Conservation (phyloP, 306 rosid species). For the Vigna reflexopilosa region DNA sequence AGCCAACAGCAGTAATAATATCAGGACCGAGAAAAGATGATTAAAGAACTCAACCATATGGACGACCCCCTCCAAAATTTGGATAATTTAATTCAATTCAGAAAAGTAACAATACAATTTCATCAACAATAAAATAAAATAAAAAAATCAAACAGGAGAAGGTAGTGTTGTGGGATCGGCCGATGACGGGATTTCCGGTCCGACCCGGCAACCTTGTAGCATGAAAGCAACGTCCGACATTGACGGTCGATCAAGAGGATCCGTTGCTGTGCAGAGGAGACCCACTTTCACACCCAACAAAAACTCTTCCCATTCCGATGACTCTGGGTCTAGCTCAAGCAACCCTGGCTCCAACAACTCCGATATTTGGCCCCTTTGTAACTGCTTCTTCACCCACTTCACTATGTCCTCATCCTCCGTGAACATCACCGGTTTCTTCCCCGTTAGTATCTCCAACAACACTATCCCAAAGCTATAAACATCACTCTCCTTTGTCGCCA, state of each 20-base stretch:
- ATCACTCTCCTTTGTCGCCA: slow-evolving; percentile 71
- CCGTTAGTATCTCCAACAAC: slow-evolving; percentile 77
- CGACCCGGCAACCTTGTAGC: slow-evolving; percentile 93
- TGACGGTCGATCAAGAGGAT: slow-evolving; percentile 85
- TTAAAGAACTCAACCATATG: not conserved
- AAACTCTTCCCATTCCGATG: slow-evolving; percentile 92
- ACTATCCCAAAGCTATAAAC: slow-evolving; percentile 86
- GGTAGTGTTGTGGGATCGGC: slow-evolving; percentile 84
- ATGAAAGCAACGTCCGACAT: slow-evolving; percentile 83
- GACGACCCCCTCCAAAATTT: not conserved
- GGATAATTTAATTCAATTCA: slow-evolving; percentile 10
- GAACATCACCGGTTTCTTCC: slow-evolving; percentile 81
- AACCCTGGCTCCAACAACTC: slow-evolving; percentile 84
- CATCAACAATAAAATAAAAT: not conserved
- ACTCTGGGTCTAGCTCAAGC: slow-evolving; percentile 85
- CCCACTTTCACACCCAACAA: slow-evolving; percentile 82
- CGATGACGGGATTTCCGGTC: slow-evolving; percentile 82
- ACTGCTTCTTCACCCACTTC: slow-evolving; percentile 83
- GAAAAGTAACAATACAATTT: slow-evolving; percentile 1
- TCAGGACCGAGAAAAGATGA: not conserved
- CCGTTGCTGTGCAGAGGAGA: slow-evolving; percentile 82
- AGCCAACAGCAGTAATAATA: not conserved
- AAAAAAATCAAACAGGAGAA: slow-evolving; percentile 60
- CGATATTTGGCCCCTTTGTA: slow-evolving; percentile 71
- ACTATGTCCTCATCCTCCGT: slow-evolving; percentile 82